Percentiles rank a stretch among this genome's conserved stretches.
phyloP scores from a whole-genome alignment of 1,284 basidiomycete genomes.

The Sanghuangporus sanghuang region DNA sequence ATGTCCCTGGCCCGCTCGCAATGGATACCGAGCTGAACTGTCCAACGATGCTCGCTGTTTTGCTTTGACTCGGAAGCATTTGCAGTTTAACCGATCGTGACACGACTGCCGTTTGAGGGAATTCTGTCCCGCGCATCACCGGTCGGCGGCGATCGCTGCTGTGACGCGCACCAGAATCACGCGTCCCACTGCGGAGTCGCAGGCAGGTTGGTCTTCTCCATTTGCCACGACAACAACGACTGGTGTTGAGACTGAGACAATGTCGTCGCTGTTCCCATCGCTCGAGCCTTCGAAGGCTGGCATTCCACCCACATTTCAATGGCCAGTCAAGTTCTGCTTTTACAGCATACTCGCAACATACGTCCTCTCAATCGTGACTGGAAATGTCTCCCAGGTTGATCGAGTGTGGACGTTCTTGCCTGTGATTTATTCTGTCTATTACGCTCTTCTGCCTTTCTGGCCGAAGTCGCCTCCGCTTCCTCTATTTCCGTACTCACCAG shows the following conservation, averaged over 20 bases:
- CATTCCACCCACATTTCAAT: constrained; percentile 38
- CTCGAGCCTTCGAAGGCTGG: background rate
- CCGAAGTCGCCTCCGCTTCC: constrained; percentile 39
- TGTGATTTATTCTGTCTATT: constrained; percentile 72
- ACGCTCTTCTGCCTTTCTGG: constrained; percentile 66
- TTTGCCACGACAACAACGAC: constrained; percentile 1
- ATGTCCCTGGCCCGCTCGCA: background rate
- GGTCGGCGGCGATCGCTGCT: background rate
- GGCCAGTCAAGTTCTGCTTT: constrained; percentile 60
- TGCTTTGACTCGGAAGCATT: background rate
- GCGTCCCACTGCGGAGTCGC: background rate
- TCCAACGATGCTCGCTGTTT: background rate
- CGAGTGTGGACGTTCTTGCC: constrained; percentile 75
- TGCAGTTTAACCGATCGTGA: background rate
- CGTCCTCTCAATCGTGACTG: constrained; percentile 58
- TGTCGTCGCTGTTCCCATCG: constrained; percentile 9
- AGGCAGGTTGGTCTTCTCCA: background rate
- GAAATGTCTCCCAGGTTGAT: constrained; percentile 86
- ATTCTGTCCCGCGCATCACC: background rate
- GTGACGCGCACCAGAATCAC: background rate
- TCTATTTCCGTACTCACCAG: constrained; percentile 53
- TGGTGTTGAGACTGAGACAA: background rate
- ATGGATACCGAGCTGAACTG: background rate
- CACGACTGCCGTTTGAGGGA: background rate
- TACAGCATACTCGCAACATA: constrained; percentile 45